Conservation (phyloP, 441 rosid genomes). For the Aquilaria agallochum region DNA sequence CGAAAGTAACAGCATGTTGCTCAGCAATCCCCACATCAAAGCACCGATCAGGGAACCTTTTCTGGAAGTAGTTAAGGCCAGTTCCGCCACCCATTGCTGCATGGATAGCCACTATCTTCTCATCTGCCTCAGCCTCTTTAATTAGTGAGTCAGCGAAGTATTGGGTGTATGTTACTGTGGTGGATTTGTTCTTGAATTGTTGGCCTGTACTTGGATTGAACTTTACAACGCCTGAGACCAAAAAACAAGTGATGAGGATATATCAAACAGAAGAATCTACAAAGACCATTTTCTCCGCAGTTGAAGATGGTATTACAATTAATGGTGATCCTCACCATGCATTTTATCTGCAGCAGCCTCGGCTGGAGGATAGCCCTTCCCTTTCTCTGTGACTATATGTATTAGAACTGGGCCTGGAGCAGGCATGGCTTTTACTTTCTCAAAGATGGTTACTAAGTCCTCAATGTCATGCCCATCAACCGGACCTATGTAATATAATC, state of each 20-base stretch:
- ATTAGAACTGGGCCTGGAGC: slow-evolving; percentile 77
- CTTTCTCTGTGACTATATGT: slow-evolving; percentile 72
- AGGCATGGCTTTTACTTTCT: slow-evolving; percentile 59
- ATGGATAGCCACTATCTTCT: slow-evolving; percentile 66
- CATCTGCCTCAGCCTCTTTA: slow-evolving; percentile 58
- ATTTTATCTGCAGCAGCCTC: slow-evolving; percentile 70
- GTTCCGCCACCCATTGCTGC: slow-evolving; percentile 92
- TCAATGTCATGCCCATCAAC: slow-evolving; percentile 70
- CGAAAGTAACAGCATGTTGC: slow-evolving; percentile 80
- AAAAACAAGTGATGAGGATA: background rate
- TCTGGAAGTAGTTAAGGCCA: slow-evolving; percentile 68
- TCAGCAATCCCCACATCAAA: slow-evolving; percentile 85
- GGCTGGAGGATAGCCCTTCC: slow-evolving; percentile 76
- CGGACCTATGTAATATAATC: slow-evolving; percentile 72
- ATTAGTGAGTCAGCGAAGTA: slow-evolving; percentile 69
- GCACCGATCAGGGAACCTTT: slow-evolving; percentile 68
- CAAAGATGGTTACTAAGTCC: slow-evolving; percentile 54
- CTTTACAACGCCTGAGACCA: slow-evolving; percentile 54
- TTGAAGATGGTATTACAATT: slow-evolving; percentile 1
- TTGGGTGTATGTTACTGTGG: slow-evolving; percentile 53
- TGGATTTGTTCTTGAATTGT: slow-evolving; percentile 53
- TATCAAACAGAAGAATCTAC: background rate
- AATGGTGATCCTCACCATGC: slow-evolving; percentile 48
- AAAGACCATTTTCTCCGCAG: slow-evolving; percentile 7
- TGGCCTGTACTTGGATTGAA: slow-evolving; percentile 58